phyloP scores from a whole-genome alignment of 1,284 basidiomycete species.

The Cryptococcus sp. region DNA sequence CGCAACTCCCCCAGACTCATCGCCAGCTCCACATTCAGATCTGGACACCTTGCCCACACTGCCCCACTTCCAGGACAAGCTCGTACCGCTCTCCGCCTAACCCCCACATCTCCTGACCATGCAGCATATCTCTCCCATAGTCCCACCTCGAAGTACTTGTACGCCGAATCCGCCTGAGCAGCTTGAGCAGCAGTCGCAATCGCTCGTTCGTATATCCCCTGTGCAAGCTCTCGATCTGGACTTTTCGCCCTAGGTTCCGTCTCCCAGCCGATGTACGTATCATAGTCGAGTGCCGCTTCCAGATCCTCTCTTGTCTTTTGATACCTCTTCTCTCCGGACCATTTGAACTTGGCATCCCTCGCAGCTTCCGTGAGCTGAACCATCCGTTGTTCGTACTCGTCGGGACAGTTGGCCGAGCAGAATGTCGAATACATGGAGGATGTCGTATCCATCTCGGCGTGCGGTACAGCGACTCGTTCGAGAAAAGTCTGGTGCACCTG shows the following conservation, averaged over 20 bases:
- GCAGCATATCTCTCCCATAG: slow-evolving; percentile 37
- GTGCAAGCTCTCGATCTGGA: slow-evolving; percentile 51
- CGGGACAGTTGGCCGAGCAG: slow-evolving; percentile 65
- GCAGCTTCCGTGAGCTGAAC: slow-evolving; percentile 68
- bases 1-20: not conserved
- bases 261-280: slow-evolving; percentile 40
- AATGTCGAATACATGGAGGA: slow-evolving; percentile 80
- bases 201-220: slow-evolving; percentile 67
- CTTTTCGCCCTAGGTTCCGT: slow-evolving; percentile 51
- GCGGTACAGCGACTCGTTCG: slow-evolving; percentile 42
- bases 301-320: slow-evolving; percentile 36
- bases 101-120: slow-evolving; percentile 13
- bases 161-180: slow-evolving; percentile 38
- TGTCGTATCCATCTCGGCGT: slow-evolving; percentile 60
- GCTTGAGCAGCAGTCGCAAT: slow-evolving; percentile 55
- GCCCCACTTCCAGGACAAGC: slow-evolving; percentile 37
- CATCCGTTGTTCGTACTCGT: slow-evolving; percentile 69
- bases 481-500: slow-evolving; percentile 39
- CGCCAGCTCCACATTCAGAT: slow-evolving; percentile 13
- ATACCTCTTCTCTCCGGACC: slow-evolving; percentile 28
- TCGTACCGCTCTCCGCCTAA: slow-evolving; percentile 16
- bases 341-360: slow-evolving; percentile 49
- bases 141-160: slow-evolving; percentile 36
- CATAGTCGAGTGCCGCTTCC: slow-evolving; percentile 37
- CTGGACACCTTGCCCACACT: slow-evolving; percentile 21